Conservation (phyloP, 257 asterid genomes). For the Rauvolfia tetraphylla region DNA sequence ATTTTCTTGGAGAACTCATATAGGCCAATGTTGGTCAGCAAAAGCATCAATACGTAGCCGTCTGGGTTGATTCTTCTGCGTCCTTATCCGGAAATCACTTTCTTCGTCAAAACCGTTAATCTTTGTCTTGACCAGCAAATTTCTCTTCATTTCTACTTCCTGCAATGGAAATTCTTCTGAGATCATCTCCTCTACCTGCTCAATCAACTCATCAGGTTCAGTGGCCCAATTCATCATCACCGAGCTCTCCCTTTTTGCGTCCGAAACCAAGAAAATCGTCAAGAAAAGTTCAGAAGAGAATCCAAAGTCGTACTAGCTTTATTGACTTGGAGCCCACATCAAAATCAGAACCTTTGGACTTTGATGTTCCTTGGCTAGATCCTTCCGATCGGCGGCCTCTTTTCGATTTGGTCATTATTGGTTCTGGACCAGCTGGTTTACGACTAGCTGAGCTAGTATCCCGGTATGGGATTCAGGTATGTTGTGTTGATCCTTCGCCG, state of each 20-base stretch:
- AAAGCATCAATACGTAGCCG: constrained; percentile 17
- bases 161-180: constrained; percentile 52
- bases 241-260: constrained; percentile 23
- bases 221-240: constrained; percentile 16
- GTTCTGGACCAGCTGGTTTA: constrained; percentile 95
- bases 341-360: constrained; percentile 46
- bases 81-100: constrained; percentile 1
- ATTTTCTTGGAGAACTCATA: not conserved
- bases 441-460: constrained; percentile 77
- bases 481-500: constrained; percentile 87
- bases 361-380: constrained; percentile 56
- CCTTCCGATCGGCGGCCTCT: constrained; percentile 46
- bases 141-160: not conserved
- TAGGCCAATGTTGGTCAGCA: constrained; percentile 11
- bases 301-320: constrained; percentile 41
- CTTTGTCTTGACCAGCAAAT: not conserved
- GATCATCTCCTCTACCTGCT: constrained; percentile 35
- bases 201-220: constrained; percentile 30
- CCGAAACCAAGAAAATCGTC: constrained; percentile 14
- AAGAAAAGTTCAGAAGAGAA: constrained; percentile 27
- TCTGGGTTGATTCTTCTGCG: constrained; percentile 14
- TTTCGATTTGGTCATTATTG: constrained; percentile 75
- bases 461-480: constrained; percentile 62
- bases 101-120: not conserved
- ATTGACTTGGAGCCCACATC: constrained; percentile 69